These are phyloP conservation scores for Hanseniaspora uvarum DNA, from an alignment of 1,139 yeast species.

Conservation along the genomic window DNA sequence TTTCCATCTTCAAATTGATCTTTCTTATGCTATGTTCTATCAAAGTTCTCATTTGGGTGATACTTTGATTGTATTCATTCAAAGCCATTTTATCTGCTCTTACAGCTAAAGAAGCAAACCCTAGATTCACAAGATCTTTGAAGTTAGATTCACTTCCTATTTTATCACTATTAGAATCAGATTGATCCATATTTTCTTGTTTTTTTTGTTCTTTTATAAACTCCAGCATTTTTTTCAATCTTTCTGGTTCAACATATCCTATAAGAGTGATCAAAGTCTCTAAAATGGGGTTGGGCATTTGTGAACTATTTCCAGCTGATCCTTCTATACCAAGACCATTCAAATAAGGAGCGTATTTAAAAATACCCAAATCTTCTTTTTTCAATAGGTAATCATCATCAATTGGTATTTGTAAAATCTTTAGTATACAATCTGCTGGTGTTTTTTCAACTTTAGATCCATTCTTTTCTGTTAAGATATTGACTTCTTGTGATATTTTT, in stretches of 20 bases:
- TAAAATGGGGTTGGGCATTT: conserved; percentile 85
- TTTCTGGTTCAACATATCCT: conserved; percentile 55
- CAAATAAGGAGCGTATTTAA: conserved; percentile 70
- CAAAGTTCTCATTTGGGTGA: conserved; percentile 47
- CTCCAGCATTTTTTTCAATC: conserved; percentile 12
- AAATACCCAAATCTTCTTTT: conserved; percentile 47
- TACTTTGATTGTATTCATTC: conserved; percentile 72
- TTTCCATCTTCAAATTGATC: conserved; percentile 63
- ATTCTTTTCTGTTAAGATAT: neutral
- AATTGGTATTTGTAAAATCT: conserved; percentile 70
- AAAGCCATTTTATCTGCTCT: conserved; percentile 75
- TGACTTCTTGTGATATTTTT: conserved; percentile 50
- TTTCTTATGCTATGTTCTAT: conserved; percentile 65
- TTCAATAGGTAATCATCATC: conserved; percentile 59
- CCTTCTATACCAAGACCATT: conserved; percentile 28
- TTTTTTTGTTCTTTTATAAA: neutral
- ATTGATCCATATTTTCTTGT: conserved; percentile 17
- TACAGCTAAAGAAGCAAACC: conserved; percentile 64
- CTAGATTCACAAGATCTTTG: conserved; percentile 44
- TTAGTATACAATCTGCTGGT: conserved; percentile 70
- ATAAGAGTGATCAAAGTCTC: conserved; percentile 82
- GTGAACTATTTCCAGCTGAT: conserved; percentile 32
- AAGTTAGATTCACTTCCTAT: conserved; percentile 21
- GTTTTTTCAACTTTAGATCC: conserved; percentile 42
- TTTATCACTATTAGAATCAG: conserved; percentile 21